A percentile compares a stretch with the other conserved stretches of the same genome.
Evolutionary conservation across 1,139 yeast genomes (phyloP).

Genomic region (Kodamaea plutei): DNA sequence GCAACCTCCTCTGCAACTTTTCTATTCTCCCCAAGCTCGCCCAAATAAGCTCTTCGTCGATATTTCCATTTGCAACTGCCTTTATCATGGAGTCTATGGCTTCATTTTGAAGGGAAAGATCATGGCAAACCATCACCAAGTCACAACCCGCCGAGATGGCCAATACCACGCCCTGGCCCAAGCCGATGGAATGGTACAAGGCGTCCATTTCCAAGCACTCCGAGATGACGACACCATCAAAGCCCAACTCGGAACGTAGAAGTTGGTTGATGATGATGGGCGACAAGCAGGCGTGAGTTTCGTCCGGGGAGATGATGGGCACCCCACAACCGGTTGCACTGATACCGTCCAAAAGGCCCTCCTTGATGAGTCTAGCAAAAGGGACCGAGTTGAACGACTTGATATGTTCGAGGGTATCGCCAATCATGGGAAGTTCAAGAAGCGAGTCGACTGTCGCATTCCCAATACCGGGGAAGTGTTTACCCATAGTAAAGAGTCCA

Average conservation of each 20-base stretch:
- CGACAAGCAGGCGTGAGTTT: slow-evolving; percentile 60
- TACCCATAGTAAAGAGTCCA: slow-evolving; percentile 55
- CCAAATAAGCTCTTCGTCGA: slow-evolving; percentile 44
- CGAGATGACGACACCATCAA: slow-evolving; percentile 57
- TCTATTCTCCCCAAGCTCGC: slow-evolving; percentile 45
- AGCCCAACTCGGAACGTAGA: slow-evolving; percentile 49
- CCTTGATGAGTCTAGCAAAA: slow-evolving; percentile 47
- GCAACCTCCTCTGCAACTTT: slow-evolving; percentile 38
- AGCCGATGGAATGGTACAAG: slow-evolving; percentile 56
- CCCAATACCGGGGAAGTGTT: slow-evolving; percentile 69
- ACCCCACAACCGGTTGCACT: slow-evolving; percentile 68
- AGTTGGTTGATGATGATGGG: slow-evolving; percentile 54
- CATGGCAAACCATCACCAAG: slow-evolving; percentile 60
- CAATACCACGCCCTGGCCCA: slow-evolving; percentile 62
- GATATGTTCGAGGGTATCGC: slow-evolving; percentile 54
- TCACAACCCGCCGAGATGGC: slow-evolving; percentile 67
- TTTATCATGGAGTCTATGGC: slow-evolving; percentile 53
- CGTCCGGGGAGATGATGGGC: slow-evolving; percentile 61
- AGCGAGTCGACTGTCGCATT: slow-evolving; percentile 57
- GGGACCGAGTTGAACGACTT: slow-evolving; percentile 51
- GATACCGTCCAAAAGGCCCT: slow-evolving; percentile 50
- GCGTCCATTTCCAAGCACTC: slow-evolving; percentile 69
- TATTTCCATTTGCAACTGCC: slow-evolving; percentile 50
- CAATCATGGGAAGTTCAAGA: slow-evolving; percentile 56
- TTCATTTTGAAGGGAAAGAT: slow-evolving; percentile 52